phyloP scores from a whole-genome alignment of 2,329 filamentous ascomycete species.

The Apiospora phragmitis region DNA sequence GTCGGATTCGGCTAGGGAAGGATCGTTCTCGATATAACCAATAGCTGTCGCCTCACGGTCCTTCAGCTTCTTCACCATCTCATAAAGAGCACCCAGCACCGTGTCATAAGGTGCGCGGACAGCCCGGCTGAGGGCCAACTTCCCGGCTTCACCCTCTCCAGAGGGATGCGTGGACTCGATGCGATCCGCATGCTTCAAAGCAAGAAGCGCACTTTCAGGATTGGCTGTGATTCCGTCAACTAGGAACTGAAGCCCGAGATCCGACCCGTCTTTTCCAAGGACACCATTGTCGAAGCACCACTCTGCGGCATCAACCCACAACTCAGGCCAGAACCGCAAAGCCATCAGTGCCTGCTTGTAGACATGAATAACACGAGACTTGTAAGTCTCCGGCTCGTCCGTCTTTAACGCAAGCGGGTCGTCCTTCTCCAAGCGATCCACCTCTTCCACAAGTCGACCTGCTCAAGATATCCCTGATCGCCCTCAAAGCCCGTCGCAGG shows the following conservation, averaged over 20 bases:
- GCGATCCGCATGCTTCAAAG: conserved; percentile 86
- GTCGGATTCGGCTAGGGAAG: conserved; percentile 36
- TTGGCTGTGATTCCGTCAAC: conserved; percentile 83
- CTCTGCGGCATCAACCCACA: conserved; percentile 93
- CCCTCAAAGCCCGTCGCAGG: conserved; percentile 86
- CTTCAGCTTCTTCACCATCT: conserved; percentile 73
- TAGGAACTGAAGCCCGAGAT: conserved; percentile 72
- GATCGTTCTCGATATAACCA: conserved; percentile 55
- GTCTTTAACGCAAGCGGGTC: conserved; percentile 84
- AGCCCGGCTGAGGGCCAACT: conserved; percentile 73
- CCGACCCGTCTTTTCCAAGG: conserved; percentile 54
- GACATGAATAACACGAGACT: conserved; percentile 79
- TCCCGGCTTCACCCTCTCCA: conserved; percentile 73
- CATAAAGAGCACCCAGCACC: conserved; percentile 85
- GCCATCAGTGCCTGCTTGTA: conserved; percentile 95
- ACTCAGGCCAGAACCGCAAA: conserved; percentile 89
- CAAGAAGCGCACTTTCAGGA: conserved; percentile 87
- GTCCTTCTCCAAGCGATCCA: conserved; percentile 95
- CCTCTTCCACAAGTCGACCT: conserved; percentile 86
- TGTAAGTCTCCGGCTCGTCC: conserved; percentile 75
- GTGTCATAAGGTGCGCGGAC: conserved; percentile 83
- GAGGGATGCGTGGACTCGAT: conserved; percentile 77
- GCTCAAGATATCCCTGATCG: conserved; percentile 77
- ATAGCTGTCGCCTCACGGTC: conserved; percentile 61
- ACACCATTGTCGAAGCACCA: conserved; percentile 85